Percentiles rank a stretch among this genome's conserved stretches.
These are phyloP conservation scores for Salix dunnii DNA, from an alignment of 345 rosid species.

Conservation along the genomic window DNA sequence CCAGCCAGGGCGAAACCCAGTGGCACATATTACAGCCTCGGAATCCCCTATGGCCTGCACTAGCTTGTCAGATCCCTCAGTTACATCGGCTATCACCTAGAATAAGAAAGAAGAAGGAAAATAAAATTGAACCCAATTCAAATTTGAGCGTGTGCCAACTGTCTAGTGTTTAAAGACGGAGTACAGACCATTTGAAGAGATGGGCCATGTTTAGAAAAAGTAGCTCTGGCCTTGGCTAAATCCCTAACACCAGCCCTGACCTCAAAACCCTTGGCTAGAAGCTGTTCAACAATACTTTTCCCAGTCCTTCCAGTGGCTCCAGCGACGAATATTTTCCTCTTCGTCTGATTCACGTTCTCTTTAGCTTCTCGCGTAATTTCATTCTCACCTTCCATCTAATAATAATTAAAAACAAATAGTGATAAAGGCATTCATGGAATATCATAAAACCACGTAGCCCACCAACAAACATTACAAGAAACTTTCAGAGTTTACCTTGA, in stretches of 20 bases:
- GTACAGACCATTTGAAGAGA: slow-evolving; percentile 68
- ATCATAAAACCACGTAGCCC: background rate
- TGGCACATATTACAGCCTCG: slow-evolving; percentile 80
- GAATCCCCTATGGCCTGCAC: slow-evolving; percentile 78
- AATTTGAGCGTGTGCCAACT: background rate
- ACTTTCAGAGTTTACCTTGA: slow-evolving; percentile 24
- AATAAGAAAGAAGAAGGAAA: background rate
- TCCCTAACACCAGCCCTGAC: slow-evolving; percentile 89
- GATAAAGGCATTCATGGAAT: background rate
- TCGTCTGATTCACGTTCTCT: slow-evolving; percentile 8
- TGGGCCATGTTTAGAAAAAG: slow-evolving; percentile 49
- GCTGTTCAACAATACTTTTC: slow-evolving; percentile 74
- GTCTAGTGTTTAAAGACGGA: background rate
- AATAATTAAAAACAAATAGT: background rate
- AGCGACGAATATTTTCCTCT: slow-evolving; percentile 75
- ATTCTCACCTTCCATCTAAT: slow-evolving; percentile 53
- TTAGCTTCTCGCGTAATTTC: slow-evolving; percentile 28
- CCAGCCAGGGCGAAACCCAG: slow-evolving; percentile 77
- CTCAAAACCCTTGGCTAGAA: slow-evolving; percentile 71
- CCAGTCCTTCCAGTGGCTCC: slow-evolving; percentile 90
- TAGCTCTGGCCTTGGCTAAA: slow-evolving; percentile 59
- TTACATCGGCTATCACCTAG: slow-evolving; percentile 90
- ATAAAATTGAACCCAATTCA: slow-evolving; percentile 1
- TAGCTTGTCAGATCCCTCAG: slow-evolving; percentile 68
- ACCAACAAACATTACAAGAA: background rate